Base-by-base conservation (phyloP, 2,329 filamentous ascomycete species). In the Emergomyces pasteurianus region DNA sequence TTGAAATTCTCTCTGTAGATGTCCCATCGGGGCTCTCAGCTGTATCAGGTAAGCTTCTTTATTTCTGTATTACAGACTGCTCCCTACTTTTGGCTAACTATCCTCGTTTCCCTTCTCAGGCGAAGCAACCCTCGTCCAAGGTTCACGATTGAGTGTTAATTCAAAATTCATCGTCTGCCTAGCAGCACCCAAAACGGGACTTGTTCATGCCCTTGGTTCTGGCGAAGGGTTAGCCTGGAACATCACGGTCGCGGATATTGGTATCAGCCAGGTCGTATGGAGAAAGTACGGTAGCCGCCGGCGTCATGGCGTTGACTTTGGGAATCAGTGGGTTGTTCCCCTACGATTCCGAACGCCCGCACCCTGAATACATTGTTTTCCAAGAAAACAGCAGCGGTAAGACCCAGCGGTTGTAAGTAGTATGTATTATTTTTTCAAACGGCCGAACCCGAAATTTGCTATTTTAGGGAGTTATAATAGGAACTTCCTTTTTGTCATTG, bases 11-110 rank as follows among this genome's bases (percentile, higher is more conserved):
- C 23, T 89, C 91, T 0, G 84, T 99, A n/a, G 92, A 96, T 71
- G 85, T 95, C 6, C 94, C 94, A 0, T 92, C 89, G 0, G 94
- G 94, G 5, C 85, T 96, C 57, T 90, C 92, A 65, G 90, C 89
- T 2, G 85, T 86, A 0, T 86, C 85, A 46, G 90, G 90, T 68
- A 82, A 82, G 70, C 61, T 77, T 83, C 58, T 82, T 40, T 52
- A 52, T 21, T 14, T 40, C 14, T 16, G 14, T 38, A 7, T 16
- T 28, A 49, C 7, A 16, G 28, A 49, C 23, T 5, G 14, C 4
- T 49, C 6, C 40, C 4, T 10, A n/a, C 31, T 2, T 16, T 31
- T 31, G 28, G 18, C 23, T 2, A n/a, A 55, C 52, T 60, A 58
- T n/a, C 21, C 31, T 21, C 1, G 31, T 31, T 31, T 23, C 31